Conservation (phyloP, 108 stramenopile species). For the Cyclotella kingstonii region DNA sequence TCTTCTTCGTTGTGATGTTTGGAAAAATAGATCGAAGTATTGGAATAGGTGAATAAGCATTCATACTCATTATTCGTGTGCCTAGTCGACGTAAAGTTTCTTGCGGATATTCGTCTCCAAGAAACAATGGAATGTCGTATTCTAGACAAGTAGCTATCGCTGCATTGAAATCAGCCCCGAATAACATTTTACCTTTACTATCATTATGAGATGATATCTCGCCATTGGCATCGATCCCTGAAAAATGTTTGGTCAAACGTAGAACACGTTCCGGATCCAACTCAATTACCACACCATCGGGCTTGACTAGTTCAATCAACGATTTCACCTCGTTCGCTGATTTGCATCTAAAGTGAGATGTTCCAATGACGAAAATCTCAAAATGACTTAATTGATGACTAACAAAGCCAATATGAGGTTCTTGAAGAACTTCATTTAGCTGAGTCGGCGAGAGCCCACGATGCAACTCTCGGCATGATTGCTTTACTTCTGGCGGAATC, state of each 20-base stretch:
- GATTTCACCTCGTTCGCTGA: slow-evolving; percentile 46
- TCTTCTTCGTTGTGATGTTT: background rate
- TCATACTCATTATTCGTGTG: slow-evolving; percentile 14
- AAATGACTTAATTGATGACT: background rate
- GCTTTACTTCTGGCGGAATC: background rate
- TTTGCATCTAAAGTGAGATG: slow-evolving; percentile 56
- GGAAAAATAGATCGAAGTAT: slow-evolving; percentile 25
- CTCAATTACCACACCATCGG: slow-evolving; percentile 58
- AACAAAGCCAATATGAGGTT: slow-evolving; percentile 34
- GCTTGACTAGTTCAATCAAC: slow-evolving; percentile 39
- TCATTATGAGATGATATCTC: background rate
- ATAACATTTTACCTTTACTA: slow-evolving; percentile 17
- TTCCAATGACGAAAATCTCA: slow-evolving; percentile 49
- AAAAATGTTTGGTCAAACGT: slow-evolving; percentile 51
- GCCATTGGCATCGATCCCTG: slow-evolving; percentile 22
- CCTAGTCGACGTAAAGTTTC: slow-evolving; percentile 43
- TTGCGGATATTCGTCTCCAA: slow-evolving; percentile 54
- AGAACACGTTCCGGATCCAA: slow-evolving; percentile 53
- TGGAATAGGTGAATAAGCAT: slow-evolving; percentile 43
- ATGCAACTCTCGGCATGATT: background rate
- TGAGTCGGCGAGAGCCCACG: background rate
- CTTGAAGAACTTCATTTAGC: slow-evolving; percentile 5
- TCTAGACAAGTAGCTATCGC: slow-evolving; percentile 46
- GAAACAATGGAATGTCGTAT: slow-evolving; percentile 52
- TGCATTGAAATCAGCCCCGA: slow-evolving; percentile 54